Base-by-base conservation (phyloP, 495 filamentous ascomycete species). In the Lentithecium fluviatile region DNA sequence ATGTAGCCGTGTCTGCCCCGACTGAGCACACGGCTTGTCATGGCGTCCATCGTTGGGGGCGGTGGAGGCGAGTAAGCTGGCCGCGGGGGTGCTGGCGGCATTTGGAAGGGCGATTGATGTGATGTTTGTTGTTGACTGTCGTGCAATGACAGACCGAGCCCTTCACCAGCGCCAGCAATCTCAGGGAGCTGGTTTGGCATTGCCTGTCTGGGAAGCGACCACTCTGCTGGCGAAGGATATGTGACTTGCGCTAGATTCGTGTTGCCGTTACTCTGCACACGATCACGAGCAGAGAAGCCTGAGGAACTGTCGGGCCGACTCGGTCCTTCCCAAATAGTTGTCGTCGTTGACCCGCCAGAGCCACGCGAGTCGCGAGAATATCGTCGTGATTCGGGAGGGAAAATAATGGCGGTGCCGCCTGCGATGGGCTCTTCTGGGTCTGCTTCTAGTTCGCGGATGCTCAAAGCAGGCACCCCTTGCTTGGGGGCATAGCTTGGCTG, bases 101-200 rank as follows among this genome's bases (percentile, higher is more conserved):
- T 15, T 24, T 32, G 47, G 15, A 43, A 43, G 19, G 19, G 13
- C 19, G 19, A 13, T 43, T n/a, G 51, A 58, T 13, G 52, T 69
- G 23, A 17, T 52, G 43, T 19, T 34, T 62, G 19, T 19, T 21
- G 21, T n/a, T 55, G 45, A 21, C 29, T 34, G 15, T 47, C 37
- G 11, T 64, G 43, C 15, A 79, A 73, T 2, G 74, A 74, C 6
- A 83, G 71, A 6, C 73, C 75, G n/a, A 78, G 69, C 8, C 69
- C 74, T 36, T 71, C 70, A n/a, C 70, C 73, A 19, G 64, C 54
- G 51, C 61, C 56, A 55, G 67, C 45, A 29, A 76, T 70, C 52
- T 73, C 71, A 12, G 75, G 73, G 46, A 74, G 47, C 17, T 68
- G 67, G 29, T 32, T 32, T 32, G 29, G 29, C 3, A 32, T 32